Evolutionary conservation across 208 protist species (phyloP).

Genomic region (Herpetomonas samuelpessoai): DNA sequence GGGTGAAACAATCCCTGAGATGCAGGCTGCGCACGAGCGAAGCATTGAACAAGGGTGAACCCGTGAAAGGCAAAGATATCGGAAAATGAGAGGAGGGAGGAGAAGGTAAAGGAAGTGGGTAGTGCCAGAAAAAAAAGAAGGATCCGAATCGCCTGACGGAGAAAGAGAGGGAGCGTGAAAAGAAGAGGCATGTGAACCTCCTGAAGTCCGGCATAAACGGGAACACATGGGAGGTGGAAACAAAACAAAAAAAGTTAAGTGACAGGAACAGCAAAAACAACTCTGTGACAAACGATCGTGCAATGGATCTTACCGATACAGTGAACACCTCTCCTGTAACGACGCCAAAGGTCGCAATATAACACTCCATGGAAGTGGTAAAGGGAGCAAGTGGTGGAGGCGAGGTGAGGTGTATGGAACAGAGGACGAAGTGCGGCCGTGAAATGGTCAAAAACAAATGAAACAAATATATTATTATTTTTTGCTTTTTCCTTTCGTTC

Average conservation of each 20-base stretch:
- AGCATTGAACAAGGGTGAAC: too few relatives aligned
- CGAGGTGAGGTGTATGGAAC: not conserved
- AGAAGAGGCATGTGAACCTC: too few relatives aligned
- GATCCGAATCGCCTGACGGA: not conserved
- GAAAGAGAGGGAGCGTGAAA: too few relatives aligned
- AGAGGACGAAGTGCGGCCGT: not conserved
- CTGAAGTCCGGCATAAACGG: not conserved
- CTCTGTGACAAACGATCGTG: too few relatives aligned
- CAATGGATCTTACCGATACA: too few relatives aligned
- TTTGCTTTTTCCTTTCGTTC: not conserved
- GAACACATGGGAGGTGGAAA: not conserved
- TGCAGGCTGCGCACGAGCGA: too few relatives aligned
- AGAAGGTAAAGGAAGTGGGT: not conserved
- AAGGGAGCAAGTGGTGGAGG: not conserved
- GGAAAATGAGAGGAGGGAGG: constrained; percentile 8
- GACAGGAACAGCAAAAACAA: too few relatives aligned
- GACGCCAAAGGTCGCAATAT: not conserved
- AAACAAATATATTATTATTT: not conserved
- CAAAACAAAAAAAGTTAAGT: too few relatives aligned
- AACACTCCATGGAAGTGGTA: not conserved
- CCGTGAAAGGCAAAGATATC: too few relatives aligned
- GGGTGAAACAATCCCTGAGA: too few relatives aligned
- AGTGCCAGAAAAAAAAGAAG: not conserved
- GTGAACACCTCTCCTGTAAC: not conserved
- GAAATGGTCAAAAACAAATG: not conserved